Conservation (phyloP, 177 flowering plant genomes). For the Vitis hybrid region DNA sequence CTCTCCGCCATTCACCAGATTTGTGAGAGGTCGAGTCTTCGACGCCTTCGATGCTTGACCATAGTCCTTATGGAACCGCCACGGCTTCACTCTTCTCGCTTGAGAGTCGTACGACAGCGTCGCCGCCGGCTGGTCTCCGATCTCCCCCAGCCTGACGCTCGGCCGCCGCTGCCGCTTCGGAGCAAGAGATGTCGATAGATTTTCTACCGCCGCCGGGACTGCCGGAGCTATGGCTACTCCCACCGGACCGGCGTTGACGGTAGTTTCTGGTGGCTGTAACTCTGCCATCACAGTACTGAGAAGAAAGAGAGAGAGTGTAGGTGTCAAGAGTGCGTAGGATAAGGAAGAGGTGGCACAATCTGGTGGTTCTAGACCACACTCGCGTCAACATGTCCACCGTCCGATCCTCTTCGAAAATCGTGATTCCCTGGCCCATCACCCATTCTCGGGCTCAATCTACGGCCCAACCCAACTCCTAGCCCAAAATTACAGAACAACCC, state of each 20-base stretch:
- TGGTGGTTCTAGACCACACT: not conserved
- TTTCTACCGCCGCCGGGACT: constrained; percentile 5
- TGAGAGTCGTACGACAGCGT: constrained; percentile 25
- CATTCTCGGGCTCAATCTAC: no score
- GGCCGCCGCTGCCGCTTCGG: constrained; percentile 68
- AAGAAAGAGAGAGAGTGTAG: not conserved
- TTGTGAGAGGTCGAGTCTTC: constrained; percentile 43
- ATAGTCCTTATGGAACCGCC: constrained; percentile 28
- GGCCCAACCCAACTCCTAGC: no score
- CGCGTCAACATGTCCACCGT: not conserved
- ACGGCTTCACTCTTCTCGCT: constrained; percentile 27
- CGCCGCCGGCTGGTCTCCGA: constrained; percentile 40
- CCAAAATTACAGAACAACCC: no score
- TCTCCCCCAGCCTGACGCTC: constrained; percentile 68
- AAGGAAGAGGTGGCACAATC: constrained; percentile 9
- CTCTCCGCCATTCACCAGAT: constrained; percentile 31
- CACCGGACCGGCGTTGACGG: constrained; percentile 4
- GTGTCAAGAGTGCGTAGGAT: constrained; percentile 13
- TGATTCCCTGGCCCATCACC: no score
- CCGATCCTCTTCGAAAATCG: not conserved
- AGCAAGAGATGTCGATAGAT: constrained; percentile 3
- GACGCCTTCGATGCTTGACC: constrained; percentile 13
- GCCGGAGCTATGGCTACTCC: not conserved
- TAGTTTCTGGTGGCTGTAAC: constrained; percentile 29
- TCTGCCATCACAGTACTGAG: constrained; percentile 22